Conservation (phyloP, 257 asterid genomes). For the Solanum clarkiae region DNA sequence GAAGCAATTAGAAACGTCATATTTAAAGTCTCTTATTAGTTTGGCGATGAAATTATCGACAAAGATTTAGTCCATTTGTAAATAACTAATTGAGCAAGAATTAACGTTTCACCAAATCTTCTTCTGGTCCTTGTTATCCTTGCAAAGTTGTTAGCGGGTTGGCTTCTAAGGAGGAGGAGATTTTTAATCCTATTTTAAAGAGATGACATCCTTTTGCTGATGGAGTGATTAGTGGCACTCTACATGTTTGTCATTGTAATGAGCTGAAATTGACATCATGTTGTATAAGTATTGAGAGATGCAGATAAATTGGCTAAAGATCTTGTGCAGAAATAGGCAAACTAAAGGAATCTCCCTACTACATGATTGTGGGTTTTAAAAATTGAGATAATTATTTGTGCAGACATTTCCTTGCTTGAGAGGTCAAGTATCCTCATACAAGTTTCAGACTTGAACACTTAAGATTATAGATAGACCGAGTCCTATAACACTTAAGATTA, state of each 20-base stretch:
- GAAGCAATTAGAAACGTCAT: no score
- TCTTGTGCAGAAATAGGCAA: conserved; percentile 76
- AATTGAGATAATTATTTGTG: not conserved
- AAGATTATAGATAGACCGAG: not conserved
- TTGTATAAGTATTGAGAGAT: conserved; percentile 81
- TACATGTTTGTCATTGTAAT: conserved; percentile 81
- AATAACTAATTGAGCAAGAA: no score
- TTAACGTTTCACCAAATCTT: conserved; percentile 34
- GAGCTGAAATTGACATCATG: conserved; percentile 90
- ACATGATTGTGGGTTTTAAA: not conserved
- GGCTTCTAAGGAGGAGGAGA: conserved; percentile 61
- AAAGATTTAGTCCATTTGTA: no score
- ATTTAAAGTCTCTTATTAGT: no score
- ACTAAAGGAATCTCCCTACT: conserved; percentile 39
- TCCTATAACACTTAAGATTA: not conserved
- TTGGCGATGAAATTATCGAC: no score
- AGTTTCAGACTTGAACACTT: not conserved
- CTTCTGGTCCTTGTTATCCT: conserved; percentile 88
- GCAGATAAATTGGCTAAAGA: conserved; percentile 92
- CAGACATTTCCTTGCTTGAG: not conserved
- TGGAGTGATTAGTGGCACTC: conserved; percentile 93
- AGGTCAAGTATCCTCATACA: not conserved
- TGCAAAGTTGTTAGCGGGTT: conserved; percentile 90
- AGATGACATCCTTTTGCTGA: conserved; percentile 95
- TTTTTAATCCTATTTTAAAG: conserved; percentile 80